phyloP scores from a whole-genome alignment of 1,139 yeast genomes.

The Sugiyamaella paludigena region DNA sequence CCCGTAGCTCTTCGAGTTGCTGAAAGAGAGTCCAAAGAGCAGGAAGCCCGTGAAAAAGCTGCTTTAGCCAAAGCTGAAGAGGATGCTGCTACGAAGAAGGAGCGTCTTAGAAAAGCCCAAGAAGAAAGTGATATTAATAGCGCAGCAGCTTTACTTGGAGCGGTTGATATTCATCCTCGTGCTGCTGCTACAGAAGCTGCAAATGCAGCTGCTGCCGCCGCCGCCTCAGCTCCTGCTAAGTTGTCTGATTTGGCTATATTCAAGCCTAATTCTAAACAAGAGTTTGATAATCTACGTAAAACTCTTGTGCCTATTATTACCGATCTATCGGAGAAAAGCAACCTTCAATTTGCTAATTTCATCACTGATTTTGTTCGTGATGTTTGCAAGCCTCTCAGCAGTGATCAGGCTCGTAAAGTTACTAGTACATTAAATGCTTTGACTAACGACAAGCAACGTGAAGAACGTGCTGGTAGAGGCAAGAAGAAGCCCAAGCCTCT shows the following conservation, averaged over 20 bases:
- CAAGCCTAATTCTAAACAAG: conserved; percentile 72
- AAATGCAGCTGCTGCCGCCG: conserved; percentile 64
- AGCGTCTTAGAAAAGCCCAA: conserved; percentile 75
- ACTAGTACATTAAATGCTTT: conserved; percentile 79
- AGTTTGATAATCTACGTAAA: conserved; percentile 80
- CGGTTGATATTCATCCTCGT: conserved; percentile 55
- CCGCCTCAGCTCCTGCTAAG: conserved; percentile 41
- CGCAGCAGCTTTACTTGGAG: conserved; percentile 91
- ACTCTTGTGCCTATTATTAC: conserved; percentile 67
- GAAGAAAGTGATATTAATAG: conserved; percentile 81
- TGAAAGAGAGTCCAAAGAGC: conserved; percentile 41
- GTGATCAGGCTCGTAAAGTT: conserved; percentile 83
- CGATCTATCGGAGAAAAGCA: conserved; percentile 53
- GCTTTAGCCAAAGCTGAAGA: conserved; percentile 41
- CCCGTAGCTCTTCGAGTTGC: conserved; percentile 38
- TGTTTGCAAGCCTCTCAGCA: conserved; percentile 70
- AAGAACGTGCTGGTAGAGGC: conserved; percentile 95
- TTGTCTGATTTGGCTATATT: conserved; percentile 51
- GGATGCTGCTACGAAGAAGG: conserved; percentile 54
- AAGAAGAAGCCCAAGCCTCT: conserved; percentile 92
- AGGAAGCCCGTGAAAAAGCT: conserved; percentile 38
- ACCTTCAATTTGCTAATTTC: conserved; percentile 66
- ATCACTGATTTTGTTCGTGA: conserved; percentile 87
- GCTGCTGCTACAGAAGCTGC: conserved; percentile 48
- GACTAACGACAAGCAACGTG: conserved; percentile 81